Base-by-base conservation (phyloP, 2,329 filamentous ascomycete species). In the Dactylonectria macrodidyma region DNA sequence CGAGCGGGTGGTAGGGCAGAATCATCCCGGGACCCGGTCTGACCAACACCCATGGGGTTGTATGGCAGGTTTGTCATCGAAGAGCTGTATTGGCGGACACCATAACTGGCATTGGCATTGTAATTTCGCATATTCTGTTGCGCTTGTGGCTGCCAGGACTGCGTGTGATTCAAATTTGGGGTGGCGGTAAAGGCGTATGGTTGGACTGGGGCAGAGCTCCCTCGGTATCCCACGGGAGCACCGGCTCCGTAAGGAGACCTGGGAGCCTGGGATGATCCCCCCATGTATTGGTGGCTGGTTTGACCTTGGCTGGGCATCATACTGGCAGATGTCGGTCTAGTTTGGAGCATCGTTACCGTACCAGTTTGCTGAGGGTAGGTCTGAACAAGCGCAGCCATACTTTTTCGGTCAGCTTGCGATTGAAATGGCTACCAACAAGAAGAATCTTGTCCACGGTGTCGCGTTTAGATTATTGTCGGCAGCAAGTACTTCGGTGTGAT, bases 301-400 rank as follows among this genome's bases (percentile, higher is more conserved):
- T 89, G 87, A 61, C 82, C 76, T 76, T 88, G 87, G 62, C 84
- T 79, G 58, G 83, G 79, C 79, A 91, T 89, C 73, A 82, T 81
- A 74, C 72, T 75, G 54, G 75, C 77, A 68, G 92, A 91, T 62
- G 87, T 87, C 70, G 91, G 89, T 80, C 91, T 89, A 75, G 91
- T 88, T 81, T 94, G 92, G 77, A 95, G 90, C 88, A 95, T 92
- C 72, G 91, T 91, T 76, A 91, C 87, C 74, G 92, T 91, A 81
- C 87, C 87, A 78, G 91, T 90, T 82, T 94, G 92, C 84, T 93
- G 91, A 77, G 93, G 89, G 79, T 93, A 93, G 69, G 92, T 90
- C 84, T 95, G 93, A 78, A 95, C 92, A 86, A 95, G 87, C 82
- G 93, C 92, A 86, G 93, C 93, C 93, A 96, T 95, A 81, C 80